A percentile compares a stretch with the other conserved stretches of the same genome.
These are phyloP conservation scores for Lepiota venenata DNA, from an alignment of 768 basidiomycete genomes.

Conservation along the genomic window DNA sequence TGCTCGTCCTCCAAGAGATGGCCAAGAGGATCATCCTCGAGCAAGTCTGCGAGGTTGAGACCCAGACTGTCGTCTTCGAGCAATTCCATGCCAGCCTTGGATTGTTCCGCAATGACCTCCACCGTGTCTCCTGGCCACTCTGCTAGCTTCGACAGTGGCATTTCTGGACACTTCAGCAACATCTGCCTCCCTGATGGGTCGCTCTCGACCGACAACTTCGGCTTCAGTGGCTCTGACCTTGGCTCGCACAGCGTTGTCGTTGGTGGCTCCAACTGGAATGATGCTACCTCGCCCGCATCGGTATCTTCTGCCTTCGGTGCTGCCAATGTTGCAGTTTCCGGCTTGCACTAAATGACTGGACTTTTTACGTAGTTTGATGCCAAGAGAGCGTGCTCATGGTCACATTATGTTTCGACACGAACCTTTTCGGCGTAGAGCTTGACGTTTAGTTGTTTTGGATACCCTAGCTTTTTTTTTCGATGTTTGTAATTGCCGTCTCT, in stretches of 20 bases:
- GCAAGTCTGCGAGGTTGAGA: constrained; percentile 47
- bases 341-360: background rate
- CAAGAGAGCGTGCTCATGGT: background rate
- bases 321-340: constrained; percentile 5
- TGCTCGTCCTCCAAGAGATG: constrained; percentile 42
- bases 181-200: constrained; percentile 26
- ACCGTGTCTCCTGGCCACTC: constrained; percentile 32
- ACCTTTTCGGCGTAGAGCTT: constrained; percentile 1
- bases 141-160: constrained; percentile 29
- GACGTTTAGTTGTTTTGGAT: constrained; percentile 1
- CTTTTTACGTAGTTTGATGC: background rate
- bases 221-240: constrained; percentile 15
- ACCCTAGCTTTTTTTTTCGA: background rate
- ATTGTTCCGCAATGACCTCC: constrained; percentile 37
- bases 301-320: constrained; percentile 7
- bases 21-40: constrained; percentile 45
- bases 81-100: constrained; percentile 38
- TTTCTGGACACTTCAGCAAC: constrained; percentile 25
- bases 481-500: constrained; percentile 3
- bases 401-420: background rate
- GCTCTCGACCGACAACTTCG: constrained; percentile 25
- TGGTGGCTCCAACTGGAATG: constrained; percentile 39
- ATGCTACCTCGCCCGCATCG: constrained; percentile 18
- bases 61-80: constrained; percentile 40
- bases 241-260: constrained; percentile 32